Percentiles rank a stretch among this genome's conserved stretches.
phyloP scores from a whole-genome alignment of 345 rosid genomes.

The Gossypium stocksii region DNA sequence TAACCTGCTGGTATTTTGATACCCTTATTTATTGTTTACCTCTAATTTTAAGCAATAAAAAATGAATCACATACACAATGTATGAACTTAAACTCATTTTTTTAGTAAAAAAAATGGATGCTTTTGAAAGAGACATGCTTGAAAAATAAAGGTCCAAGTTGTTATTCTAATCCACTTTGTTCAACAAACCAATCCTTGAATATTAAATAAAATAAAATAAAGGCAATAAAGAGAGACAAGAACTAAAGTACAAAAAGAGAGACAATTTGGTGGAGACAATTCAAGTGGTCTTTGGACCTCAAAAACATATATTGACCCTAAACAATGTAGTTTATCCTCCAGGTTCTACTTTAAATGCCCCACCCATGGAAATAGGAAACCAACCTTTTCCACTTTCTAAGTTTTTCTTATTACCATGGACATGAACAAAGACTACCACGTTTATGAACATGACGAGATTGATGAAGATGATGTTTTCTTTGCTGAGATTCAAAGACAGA shows the following conservation, averaged over 20 bases:
- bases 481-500: slow-evolving; percentile 33
- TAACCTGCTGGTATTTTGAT: slow-evolving; percentile 8
- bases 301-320: slow-evolving; percentile 23
- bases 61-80: not conserved
- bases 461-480: slow-evolving; percentile 35
- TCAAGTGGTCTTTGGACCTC: slow-evolving; percentile 15
- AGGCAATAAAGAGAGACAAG: not conserved
- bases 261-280: slow-evolving; percentile 24
- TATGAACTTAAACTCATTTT: slow-evolving; percentile 2
- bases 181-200: slow-evolving; percentile 8
- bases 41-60: not conserved
- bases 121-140: not conserved
- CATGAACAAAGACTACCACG: not conserved
- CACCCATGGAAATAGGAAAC: not conserved
- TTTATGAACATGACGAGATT: not conserved
- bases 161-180: slow-evolving; percentile 9
- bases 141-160: not conserved
- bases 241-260: slow-evolving; percentile 20
- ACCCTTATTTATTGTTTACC: slow-evolving; percentile 17
- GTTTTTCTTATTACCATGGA: not conserved
- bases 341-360: not conserved
- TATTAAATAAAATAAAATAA: too few species aligned
- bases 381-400: not conserved
- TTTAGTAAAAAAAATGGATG: not conserved
- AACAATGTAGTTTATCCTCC: not conserved